Base-by-base conservation (phyloP, 106 monocot genomes). In the Dendrobium nobile region DNA sequence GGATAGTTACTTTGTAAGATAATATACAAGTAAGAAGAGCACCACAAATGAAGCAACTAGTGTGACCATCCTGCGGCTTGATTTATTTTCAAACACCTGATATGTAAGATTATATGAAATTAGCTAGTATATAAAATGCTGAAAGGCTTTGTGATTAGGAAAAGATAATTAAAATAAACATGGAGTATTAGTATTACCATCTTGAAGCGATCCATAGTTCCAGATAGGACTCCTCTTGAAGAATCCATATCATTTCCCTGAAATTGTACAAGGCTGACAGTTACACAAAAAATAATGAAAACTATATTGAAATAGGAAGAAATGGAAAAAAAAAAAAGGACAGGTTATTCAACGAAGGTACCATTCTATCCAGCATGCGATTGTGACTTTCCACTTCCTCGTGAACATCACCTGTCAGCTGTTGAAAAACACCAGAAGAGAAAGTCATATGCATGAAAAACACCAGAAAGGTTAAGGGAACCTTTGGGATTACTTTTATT, bases 191-290 rank as follows among this genome's bases (percentile, higher is more conserved):
- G 44, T 1, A 20, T 43, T 92, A 98, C 97, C 94, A 83, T 98
- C 81, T 98, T 95, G 85, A 98, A 98, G 41, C 88, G 85, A 67
- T 98, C 94, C 82, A 98, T 84, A 0, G 94, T 98, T 67, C 97
- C 92, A 78, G 92, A 98, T 42, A 92, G 89, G 26, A 88, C 68
- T 56, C 97, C 97, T 80, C 97, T 92, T 20, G 94, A 98, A 78
- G 97, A 45, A 92, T 98, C 97, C 97, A 98, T 98, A 45, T 87
- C 92, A 80, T 89, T 86, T 27, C 98, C 98, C 98, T 95, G 82
- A 75, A 85, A 45, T 22, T 42, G 33, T 13, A 70, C 9, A 37
- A 37, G 70, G 70, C 11, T 70, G n/a, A 20, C 51, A 51, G 45
- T 45, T 67, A 26, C 5, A 27, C 5, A 27, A 67, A 67, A 7